Conservation (phyloP, 1,284 basidiomycete genomes). For the Trichosporon sp. region DNA sequence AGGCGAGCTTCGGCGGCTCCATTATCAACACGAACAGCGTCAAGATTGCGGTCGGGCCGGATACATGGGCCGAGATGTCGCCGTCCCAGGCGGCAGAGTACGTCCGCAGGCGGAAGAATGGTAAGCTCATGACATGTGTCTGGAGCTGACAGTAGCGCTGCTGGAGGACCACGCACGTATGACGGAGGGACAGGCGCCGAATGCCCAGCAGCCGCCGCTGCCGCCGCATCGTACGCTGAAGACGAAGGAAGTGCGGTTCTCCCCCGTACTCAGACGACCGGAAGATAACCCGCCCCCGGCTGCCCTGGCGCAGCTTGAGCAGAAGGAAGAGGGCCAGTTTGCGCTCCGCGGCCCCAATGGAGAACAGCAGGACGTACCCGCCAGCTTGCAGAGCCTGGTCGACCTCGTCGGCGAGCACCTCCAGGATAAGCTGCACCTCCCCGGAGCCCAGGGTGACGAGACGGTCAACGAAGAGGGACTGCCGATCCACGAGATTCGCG, state of each 20-base stretch:
- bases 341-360: not conserved
- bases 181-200: conserved; percentile 15
- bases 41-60: conserved; percentile 31
- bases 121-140: conserved; percentile 16
- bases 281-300: not conserved
- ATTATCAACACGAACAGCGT: conserved; percentile 34
- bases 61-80: conserved; percentile 41
- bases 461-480: conserved; percentile 36
- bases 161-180: conserved; percentile 25
- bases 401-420: conserved; percentile 18
- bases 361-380: conserved; percentile 7
- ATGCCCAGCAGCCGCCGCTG: not conserved
- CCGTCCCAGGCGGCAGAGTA: conserved; percentile 34
- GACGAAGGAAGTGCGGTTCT: conserved; percentile 6
- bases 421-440: conserved; percentile 12
- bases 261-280: not conserved
- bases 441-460: conserved; percentile 14
- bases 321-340: not conserved
- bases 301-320: not conserved
- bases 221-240: not conserved
- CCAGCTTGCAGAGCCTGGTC: conserved; percentile 16
- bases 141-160: conserved; percentile 12
- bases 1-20: conserved; percentile 33
- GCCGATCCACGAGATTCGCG: conserved; percentile 43
- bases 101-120: conserved; percentile 26